Percentiles rank a stretch among this genome's conserved stretches.
These are phyloP conservation scores for Lentinus brumalis DNA, from an alignment of 768 basidiomycete species.

Conservation along the genomic window DNA sequence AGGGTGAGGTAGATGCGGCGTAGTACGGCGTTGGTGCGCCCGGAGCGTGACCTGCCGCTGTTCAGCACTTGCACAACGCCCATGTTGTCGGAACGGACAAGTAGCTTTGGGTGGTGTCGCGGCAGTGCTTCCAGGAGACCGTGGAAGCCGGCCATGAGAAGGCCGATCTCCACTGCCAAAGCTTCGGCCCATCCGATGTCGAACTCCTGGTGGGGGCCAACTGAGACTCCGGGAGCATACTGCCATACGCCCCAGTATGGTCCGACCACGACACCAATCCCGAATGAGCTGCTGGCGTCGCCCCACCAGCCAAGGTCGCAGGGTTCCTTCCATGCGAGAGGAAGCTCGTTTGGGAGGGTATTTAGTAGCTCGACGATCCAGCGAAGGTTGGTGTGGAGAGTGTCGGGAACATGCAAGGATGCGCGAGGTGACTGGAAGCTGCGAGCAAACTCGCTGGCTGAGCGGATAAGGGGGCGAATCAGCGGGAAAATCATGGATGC, in stretches of 20 bases:
- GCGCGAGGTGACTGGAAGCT: constrained; percentile 23
- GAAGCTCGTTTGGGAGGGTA: constrained; percentile 23
- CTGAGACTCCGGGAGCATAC: constrained; percentile 30
- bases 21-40: constrained; percentile 32
- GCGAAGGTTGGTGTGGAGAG: constrained; percentile 24
- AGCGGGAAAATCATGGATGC: constrained; percentile 29
- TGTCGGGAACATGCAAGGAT: constrained; percentile 6
- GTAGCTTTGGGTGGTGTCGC: background rate
- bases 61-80: constrained; percentile 34
- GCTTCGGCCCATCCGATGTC: constrained; percentile 45
- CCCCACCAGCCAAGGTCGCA: constrained; percentile 37
- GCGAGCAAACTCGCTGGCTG: constrained; percentile 24
- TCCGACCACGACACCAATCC: constrained; percentile 36
- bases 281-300: constrained; percentile 38
- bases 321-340: constrained; percentile 15
- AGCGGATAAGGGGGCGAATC: constrained; percentile 29
- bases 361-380: constrained; percentile 26
- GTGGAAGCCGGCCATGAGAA: constrained; percentile 15
- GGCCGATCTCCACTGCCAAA: constrained; percentile 38
- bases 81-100: constrained; percentile 38
- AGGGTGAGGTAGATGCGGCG: constrained; percentile 28
- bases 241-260: constrained; percentile 33
- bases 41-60: constrained; percentile 32
- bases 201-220: constrained; percentile 28
- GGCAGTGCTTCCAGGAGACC: background rate